A percentile compares a stretch with the other conserved stretches of the same genome.
These are phyloP conservation scores for Scedosporium aurantiacum DNA, from an alignment of 2,329 filamentous ascomycete species.

Conservation along the genomic window DNA sequence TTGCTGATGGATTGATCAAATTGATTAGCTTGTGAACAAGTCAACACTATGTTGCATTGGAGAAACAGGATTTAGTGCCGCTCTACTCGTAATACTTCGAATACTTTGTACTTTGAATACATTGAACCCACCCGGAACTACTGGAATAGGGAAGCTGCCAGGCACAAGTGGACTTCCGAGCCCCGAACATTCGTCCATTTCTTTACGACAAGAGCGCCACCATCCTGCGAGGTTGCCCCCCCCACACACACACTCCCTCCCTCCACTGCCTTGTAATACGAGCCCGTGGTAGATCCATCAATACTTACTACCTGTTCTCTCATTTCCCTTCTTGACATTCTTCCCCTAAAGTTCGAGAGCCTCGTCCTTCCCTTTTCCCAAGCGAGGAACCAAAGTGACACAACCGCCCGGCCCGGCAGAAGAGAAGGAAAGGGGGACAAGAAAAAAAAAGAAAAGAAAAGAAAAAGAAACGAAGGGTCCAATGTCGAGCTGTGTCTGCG, in stretches of 20 bases:
- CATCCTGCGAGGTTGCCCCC: not conserved
- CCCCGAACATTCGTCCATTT: not conserved
- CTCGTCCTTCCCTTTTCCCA: not conserved
- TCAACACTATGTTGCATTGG: too few species aligned
- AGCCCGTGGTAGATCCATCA: not conserved
- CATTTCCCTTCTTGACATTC: not conserved
- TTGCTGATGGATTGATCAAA: not conserved
- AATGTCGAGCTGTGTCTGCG: not conserved
- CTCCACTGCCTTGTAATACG: constrained; percentile 1
- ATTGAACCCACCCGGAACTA: not conserved
- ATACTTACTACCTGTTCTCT: not conserved
- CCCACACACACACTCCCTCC: not conserved
- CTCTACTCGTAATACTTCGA: too few species aligned
- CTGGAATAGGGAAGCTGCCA: not conserved
- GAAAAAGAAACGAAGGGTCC: not conserved
- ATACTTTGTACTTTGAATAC: too few species aligned
- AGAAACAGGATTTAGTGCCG: not conserved
- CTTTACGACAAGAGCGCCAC: constrained; percentile 2
- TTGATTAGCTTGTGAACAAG: not conserved
- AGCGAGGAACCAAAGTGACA: not conserved
- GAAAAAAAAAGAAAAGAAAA: not conserved
- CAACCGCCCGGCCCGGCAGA: not conserved
- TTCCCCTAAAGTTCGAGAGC: not conserved
- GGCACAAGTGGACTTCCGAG: not conserved
- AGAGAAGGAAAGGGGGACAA: not conserved